A percentile compares a stretch with the other conserved stretches of the same genome.
phyloP scores from a whole-genome alignment of 2,329 filamentous ascomycete genomes.

The Exophiala sp. region DNA sequence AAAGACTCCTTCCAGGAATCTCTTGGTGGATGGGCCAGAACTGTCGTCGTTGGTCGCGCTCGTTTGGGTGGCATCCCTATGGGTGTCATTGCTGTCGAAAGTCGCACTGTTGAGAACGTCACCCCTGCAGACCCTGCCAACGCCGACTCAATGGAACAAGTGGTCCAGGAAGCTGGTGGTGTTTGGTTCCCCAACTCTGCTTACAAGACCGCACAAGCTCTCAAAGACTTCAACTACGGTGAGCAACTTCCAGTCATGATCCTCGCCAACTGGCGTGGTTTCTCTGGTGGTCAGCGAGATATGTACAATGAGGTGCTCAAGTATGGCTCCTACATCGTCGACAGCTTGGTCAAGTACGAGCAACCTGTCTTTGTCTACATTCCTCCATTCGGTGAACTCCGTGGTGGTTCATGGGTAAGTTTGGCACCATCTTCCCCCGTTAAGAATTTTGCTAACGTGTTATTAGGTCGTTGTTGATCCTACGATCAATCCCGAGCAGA shows the following conservation, averaged over 20 bases:
- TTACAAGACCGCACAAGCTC: slow-evolving; percentile 98
- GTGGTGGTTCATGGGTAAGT: slow-evolving; percentile 90
- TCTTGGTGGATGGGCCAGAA: slow-evolving; percentile 94
- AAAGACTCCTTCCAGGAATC: slow-evolving; percentile 95
- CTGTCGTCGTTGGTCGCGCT: slow-evolving; percentile 93
- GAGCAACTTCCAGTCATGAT: slow-evolving; percentile 99
- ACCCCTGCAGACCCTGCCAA: slow-evolving; percentile 96
- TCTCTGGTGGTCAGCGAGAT: slow-evolving; percentile 98
- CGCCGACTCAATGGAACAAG: slow-evolving; percentile 95
- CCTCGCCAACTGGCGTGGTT: slow-evolving; percentile 99
- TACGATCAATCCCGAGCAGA: slow-evolving; percentile 91
- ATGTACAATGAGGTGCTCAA: slow-evolving; percentile 99
- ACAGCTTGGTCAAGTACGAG: slow-evolving; percentile 96
- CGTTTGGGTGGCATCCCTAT: slow-evolving; percentile 95
- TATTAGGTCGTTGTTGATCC: slow-evolving; percentile 85
- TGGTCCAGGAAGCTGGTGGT: slow-evolving; percentile 91
- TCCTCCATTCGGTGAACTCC: slow-evolving; percentile 90
- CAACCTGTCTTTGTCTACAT: slow-evolving; percentile 99
- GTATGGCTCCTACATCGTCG: slow-evolving; percentile 98
- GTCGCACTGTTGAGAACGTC: slow-evolving; percentile 91
- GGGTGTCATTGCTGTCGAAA: slow-evolving; percentile 97
- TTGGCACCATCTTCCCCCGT: slow-evolving; percentile 4
- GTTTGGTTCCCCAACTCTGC: slow-evolving; percentile 99
- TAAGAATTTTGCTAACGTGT: slow-evolving; percentile 33
- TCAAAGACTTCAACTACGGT: slow-evolving; percentile 98